Evolutionary conservation across 2,329 filamentous ascomycete genomes (phyloP).

Genomic region (Paecilomyces fulvus): DNA sequence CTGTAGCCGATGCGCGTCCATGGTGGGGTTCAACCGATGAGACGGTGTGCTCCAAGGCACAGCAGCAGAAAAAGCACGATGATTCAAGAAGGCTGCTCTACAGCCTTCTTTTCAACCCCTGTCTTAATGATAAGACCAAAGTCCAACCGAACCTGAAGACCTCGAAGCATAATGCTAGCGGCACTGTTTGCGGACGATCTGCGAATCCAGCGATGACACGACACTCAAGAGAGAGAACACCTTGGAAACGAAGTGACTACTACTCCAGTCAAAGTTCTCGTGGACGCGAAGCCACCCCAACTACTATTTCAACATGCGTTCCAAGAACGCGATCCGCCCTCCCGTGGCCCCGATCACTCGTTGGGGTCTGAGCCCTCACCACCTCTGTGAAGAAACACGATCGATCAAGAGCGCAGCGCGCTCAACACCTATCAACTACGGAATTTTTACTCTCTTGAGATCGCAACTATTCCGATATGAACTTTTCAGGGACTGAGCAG

Average conservation of each 20-base stretch:
- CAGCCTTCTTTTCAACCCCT: not conserved
- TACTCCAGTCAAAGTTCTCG: not conserved
- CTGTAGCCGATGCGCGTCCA: slow-evolving; percentile 37
- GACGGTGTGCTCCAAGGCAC: not conserved
- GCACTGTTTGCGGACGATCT: not conserved
- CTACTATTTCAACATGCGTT: not conserved
- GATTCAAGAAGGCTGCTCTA: not conserved
- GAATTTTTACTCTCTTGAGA: not conserved
- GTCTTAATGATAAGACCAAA: not conserved
- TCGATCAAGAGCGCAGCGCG: not conserved
- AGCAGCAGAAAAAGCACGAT: not conserved
- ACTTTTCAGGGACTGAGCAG: not conserved
- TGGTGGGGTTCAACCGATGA: slow-evolving; percentile 37
- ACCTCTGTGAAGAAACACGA: not conserved
- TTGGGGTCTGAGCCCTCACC: not conserved
- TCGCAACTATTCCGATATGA: not conserved
- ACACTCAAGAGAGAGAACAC: not conserved
- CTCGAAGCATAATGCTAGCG: not conserved
- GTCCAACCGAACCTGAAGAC: not conserved
- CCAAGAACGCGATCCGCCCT: not conserved
- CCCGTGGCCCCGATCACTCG: not conserved
- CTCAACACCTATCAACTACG: not conserved
- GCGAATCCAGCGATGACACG: not conserved
- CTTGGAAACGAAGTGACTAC: not conserved
- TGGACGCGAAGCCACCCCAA: not conserved